Percentiles rank a stretch among this genome's conserved stretches.
Evolutionary conservation across 805 yeast species (phyloP).

Genomic region (Yarrowia yakushimensis): DNA sequence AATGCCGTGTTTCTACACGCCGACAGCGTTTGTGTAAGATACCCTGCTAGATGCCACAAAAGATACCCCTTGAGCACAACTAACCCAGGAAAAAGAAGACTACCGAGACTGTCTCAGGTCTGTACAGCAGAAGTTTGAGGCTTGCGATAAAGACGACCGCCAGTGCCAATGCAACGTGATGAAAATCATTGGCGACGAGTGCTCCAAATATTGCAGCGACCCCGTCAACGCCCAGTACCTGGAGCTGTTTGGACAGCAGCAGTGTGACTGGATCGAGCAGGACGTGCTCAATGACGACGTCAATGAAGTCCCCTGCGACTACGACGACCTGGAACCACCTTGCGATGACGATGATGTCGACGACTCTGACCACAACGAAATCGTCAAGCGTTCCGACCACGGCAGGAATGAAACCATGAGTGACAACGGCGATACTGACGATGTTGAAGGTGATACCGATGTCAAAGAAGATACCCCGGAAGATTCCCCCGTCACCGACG

Average conservation of each 20-base stretch:
- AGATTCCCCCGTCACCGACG: background rate
- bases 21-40: conserved; percentile 9
- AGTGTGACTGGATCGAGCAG: conserved; percentile 13
- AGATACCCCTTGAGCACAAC: background rate
- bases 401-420: no score
- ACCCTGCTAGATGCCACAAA: conserved; percentile 5
- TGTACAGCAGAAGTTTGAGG: conserved; percentile 25
- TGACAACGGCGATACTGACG: background rate
- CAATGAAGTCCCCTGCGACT: background rate
- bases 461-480: background rate
- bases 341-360: background rate
- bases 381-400: background rate
- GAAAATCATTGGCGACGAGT: conserved; percentile 29
- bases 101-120: conserved; percentile 26
- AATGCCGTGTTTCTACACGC: conserved; percentile 18
- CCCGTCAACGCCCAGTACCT: conserved; percentile 21
- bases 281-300: background rate
- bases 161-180: conserved; percentile 30
- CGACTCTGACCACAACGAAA: background rate
- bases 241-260: conserved; percentile 1
- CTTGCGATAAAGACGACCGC: conserved; percentile 27
- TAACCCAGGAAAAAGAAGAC: conserved; percentile 19
- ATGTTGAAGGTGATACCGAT: background rate
- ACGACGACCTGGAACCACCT: background rate
- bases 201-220: conserved; percentile 26